A percentile compares a stretch with the other conserved stretches of the same genome.
These are phyloP conservation scores for Tulasnella sp. DNA, from an alignment of 768 basidiomycete genomes.

Conservation along the genomic window DNA sequence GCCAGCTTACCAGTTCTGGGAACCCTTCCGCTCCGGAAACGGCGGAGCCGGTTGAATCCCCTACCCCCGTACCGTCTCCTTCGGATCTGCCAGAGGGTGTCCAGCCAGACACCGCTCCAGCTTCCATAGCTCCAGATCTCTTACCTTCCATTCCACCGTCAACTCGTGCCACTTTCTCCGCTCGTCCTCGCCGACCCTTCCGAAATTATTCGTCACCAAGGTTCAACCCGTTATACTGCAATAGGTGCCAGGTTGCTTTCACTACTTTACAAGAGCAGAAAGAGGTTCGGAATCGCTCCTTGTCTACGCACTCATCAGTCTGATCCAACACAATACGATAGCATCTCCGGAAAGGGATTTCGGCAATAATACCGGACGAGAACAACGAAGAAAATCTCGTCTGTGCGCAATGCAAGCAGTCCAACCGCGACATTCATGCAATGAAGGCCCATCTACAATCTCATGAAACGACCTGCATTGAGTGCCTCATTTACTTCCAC, in stretches of 20 bases:
- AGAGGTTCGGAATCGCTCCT: constrained; percentile 1
- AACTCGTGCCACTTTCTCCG: not conserved
- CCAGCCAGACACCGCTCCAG: not conserved
- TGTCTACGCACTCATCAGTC: no score
- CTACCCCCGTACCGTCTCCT: not conserved
- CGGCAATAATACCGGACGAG: not conserved
- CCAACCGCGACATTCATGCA: not conserved
- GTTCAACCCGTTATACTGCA: not conserved
- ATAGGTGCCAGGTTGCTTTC: not conserved
- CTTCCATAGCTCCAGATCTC: not conserved
- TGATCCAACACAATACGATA: no score
- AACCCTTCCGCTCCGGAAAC: not conserved
- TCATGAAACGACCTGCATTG: not conserved
- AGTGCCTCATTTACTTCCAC: constrained; percentile 8
- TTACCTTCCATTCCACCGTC: not conserved
- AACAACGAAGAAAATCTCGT: not conserved
- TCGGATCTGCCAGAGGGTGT: not conserved
- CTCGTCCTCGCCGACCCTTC: not conserved
- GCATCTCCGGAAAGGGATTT: not conserved
- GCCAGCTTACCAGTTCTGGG: not conserved
- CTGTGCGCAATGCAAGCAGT: not conserved
- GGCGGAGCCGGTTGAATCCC: not conserved
- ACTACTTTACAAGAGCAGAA: not conserved
- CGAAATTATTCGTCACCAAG: not conserved
- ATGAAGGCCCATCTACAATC: not conserved